Base-by-base conservation (phyloP, 345 rosid species). In the Acer saccharum region DNA sequence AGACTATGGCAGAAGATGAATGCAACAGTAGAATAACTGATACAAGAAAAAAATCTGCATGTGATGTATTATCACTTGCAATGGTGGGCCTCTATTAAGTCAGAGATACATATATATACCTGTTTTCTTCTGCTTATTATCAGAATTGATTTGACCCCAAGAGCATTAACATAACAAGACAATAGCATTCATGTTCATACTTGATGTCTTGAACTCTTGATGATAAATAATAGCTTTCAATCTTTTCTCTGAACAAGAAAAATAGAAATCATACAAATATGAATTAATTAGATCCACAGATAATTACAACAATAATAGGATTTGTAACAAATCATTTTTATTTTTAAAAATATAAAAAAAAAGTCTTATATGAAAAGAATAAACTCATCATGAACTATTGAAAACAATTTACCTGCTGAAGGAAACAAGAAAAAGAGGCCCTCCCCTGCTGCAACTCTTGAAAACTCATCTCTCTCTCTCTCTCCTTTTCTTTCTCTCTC, bases 31-130 rank as follows among this genome's bases (percentile, higher is more conserved):
- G 77, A 69, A 79, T 73, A 20, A 79, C 70, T 77, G 82, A 76
- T 66, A 46, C 82, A 72, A 79, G 55, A 76, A 85, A 76, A 29
- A 85, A 71, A 88, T 76, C 90, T 86, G 92, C 93, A 87, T 89
- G 94, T 90, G 98, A 88, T 88, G 86, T 83, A 81, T 81, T 81
- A 87, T 78, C 80, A 83, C 81, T 77, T 74, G 79, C 77, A 84
- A 79, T 78, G 78, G 89, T 86, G 92, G 93, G 90, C 88, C 88
- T 86, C 78, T 80, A 64, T 81, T 81, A 80, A 76, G 84, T 64
- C 86, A 84, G 76, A 78, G 74, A 75, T 48, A 52, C 32, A 71
- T 27, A 35, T 21, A 17, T 72, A 70, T 5, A 76, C 65, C 80
- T 78, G 83, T 78, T 74, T 79, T 65, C 74, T 77, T 68, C 78